phyloP scores from a whole-genome alignment of 305 asterid species.

The Rubia occidens region DNA sequence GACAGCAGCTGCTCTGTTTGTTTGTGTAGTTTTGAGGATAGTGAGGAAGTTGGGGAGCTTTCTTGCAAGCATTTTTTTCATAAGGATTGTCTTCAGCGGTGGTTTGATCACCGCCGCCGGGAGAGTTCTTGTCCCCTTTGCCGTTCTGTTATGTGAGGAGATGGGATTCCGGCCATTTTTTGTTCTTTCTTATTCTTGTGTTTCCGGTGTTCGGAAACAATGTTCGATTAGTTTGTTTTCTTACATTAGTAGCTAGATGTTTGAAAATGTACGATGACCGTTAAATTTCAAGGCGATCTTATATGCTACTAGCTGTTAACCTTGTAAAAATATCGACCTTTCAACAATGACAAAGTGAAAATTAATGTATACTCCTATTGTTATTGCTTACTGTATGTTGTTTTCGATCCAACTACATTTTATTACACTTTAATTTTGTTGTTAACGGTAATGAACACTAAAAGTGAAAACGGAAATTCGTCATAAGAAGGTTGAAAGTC shows the following conservation, averaged over 20 bases:
- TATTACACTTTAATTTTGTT: too few species aligned
- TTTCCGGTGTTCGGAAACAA: neutral
- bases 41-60: constrained; percentile 50
- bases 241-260: neutral
- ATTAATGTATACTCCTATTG: too few species aligned
- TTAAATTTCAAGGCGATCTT: too few species aligned
- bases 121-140: constrained; percentile 54
- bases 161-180: neutral
- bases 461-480: too few species aligned
- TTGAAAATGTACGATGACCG: too few species aligned
- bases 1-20: constrained; percentile 41
- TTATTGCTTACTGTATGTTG: too few species aligned
- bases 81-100: constrained; percentile 44
- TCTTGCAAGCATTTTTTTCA: constrained; percentile 66
- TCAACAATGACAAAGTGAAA: too few species aligned
- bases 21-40: constrained; percentile 34
- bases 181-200: neutral
- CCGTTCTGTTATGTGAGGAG: constrained; percentile 27
- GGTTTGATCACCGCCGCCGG: constrained; percentile 43
- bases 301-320: too few species aligned
- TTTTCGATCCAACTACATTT: too few species aligned
- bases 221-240: neutral
- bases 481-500: too few species aligned
- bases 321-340: too few species aligned
- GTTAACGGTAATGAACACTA: too few species aligned